Base-by-base conservation (phyloP, 1,139 yeast genomes). In the Geotrichum reessii region DNA sequence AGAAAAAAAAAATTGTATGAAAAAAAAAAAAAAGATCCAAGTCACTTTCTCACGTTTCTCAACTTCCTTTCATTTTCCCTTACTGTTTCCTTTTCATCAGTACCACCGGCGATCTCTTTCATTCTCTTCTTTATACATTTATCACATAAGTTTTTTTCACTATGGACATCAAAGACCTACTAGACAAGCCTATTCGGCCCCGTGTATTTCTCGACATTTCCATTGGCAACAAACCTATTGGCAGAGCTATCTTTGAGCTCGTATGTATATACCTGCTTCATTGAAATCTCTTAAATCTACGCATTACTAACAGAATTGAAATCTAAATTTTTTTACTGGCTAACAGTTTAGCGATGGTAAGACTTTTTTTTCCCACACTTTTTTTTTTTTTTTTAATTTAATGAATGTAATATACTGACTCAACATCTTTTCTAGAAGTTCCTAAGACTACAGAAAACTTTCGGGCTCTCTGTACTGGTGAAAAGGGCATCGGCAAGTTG, bases 361-460 rank as follows among this genome's bases (percentile, higher is more conserved):
- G 54, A n/a, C 12, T 12, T 2, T 8, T 25, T 5, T 6, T 28
- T 7, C 17, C n/a, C 40, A 7, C 14, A 1, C 7, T 24, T 27
- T 48, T 48, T 14, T 25, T 48, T 24, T 24, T 19, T 25, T 27
- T 48, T 28, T 37, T 27, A n/a, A n/a, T n/a, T n/a, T n/a, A n/a
- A n/a, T n/a, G n/a, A n/a, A n/a, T n/a, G n/a, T n/a, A n/a, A n/a
- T n/a, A n/a, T n/a, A n/a, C n/a, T n/a, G n/a, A n/a, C n/a, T n/a
- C n/a, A n/a, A n/a, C n/a, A n/a, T n/a, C 12, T 31, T 7, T 24
- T 37, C 3, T 37, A 57, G 59, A 51, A 22, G 97, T 89, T 4
- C 99, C 99, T 56, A 87, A 85, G 72, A 93, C 99, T 0, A 88
- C 95, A 5, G 97, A 90, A 68, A 93, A 93, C 76, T 93, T 95